These are phyloP conservation scores for Fusarium marasasianum DNA, from an alignment of 2,329 filamentous ascomycete species.

Conservation along the genomic window DNA sequence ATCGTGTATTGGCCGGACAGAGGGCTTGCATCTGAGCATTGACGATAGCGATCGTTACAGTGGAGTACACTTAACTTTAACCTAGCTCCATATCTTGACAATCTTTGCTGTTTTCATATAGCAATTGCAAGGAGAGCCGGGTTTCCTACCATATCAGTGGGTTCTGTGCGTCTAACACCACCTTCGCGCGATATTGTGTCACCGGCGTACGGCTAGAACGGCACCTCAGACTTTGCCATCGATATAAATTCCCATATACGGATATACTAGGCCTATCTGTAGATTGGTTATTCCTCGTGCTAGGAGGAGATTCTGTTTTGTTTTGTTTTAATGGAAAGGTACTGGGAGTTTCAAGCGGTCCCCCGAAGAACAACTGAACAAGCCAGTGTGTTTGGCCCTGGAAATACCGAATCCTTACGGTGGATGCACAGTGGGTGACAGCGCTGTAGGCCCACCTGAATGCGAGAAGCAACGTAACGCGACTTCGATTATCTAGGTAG, in stretches of 20 bases:
- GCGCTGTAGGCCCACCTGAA: not conserved
- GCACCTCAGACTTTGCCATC: not conserved
- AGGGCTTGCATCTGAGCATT: not conserved
- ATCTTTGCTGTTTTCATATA: not conserved
- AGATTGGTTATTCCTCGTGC: accelerated
- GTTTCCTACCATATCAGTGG: not conserved
- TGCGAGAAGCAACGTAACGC: not conserved
- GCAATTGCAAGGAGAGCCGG: not conserved
- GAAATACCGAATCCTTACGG: not conserved
- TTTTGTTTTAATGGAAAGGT: too few species aligned
- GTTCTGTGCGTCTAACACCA: not conserved
- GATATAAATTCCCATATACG: not conserved
- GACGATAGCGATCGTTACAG: not conserved
- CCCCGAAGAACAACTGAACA: too few species aligned
- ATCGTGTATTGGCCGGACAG: not conserved
- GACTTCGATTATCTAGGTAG: not conserved
- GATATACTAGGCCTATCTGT: not conserved
- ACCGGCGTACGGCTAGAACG: not conserved
- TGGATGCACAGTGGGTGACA: not conserved
- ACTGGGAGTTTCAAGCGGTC: not conserved
- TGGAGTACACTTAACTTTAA: not conserved
- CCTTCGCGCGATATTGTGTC: not conserved
- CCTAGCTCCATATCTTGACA: not conserved
- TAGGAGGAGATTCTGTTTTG: too few species aligned
- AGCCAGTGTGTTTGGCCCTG: not conserved